Evolutionary conservation across 306 rosid species (phyloP).

Genomic region (Vicia villosa): DNA sequence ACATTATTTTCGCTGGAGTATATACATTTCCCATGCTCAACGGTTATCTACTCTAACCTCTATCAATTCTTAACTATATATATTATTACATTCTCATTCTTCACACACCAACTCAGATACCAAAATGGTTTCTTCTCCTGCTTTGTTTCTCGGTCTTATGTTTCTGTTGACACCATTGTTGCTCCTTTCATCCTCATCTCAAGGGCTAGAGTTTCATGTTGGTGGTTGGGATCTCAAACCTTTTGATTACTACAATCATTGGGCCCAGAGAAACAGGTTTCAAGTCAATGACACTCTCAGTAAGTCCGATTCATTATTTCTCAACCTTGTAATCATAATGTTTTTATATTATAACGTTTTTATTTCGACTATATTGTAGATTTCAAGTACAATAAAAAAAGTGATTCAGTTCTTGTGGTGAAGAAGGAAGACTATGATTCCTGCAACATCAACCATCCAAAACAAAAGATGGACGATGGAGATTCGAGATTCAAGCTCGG

Average conservation of each 20-base stretch:
- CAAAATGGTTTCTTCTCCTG: neutral
- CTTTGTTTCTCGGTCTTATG: conserved; percentile 24
- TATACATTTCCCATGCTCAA: conserved; percentile 42
- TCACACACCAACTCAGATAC: neutral
- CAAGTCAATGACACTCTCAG: conserved; percentile 78
- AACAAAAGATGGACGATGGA: conserved; percentile 45
- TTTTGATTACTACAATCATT: conserved; percentile 46
- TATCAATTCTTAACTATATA: conserved; percentile 22
- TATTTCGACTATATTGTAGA: conserved; percentile 33
- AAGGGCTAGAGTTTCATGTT: conserved; percentile 40
- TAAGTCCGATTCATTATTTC: conserved; percentile 35
- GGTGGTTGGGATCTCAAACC: conserved; percentile 79
- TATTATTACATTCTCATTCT: neutral
- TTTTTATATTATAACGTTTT: neutral
- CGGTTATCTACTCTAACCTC: conserved; percentile 36
- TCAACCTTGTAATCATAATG: neutral
- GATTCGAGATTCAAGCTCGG: conserved; percentile 50
- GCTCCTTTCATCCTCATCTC: conserved; percentile 15
- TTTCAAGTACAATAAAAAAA: conserved; percentile 65
- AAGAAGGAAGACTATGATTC: conserved; percentile 57
- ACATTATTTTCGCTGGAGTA: neutral
- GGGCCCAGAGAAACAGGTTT: conserved; percentile 67
- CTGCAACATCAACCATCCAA: conserved; percentile 59
- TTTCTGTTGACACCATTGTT: conserved; percentile 16
- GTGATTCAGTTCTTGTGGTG: conserved; percentile 64